Conservation (phyloP, 2,329 filamentous ascomycete species). For the Alternaria gaisen region DNA sequence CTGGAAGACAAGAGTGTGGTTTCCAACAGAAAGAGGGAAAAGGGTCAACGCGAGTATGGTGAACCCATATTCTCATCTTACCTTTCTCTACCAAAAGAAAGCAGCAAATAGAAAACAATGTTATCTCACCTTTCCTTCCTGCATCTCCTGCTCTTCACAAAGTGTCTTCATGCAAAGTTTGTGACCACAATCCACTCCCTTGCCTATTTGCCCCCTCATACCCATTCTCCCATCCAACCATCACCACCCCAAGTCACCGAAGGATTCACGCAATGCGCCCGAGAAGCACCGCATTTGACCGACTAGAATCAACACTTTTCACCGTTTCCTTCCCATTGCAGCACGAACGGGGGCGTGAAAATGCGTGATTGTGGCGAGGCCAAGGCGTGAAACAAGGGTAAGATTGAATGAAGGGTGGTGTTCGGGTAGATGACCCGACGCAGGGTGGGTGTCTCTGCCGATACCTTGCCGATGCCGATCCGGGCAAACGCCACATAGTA, state of each 20-base stretch:
- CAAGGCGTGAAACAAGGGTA: background rate
- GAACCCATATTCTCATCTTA: background rate
- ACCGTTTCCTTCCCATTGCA: constrained; percentile 11
- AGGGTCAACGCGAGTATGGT: background rate
- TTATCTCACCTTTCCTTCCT: background rate
- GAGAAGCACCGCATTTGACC: constrained; percentile 21
- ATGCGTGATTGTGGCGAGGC: background rate
- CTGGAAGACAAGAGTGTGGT: background rate
- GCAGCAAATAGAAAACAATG: background rate
- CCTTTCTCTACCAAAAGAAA: background rate
- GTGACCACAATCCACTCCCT: background rate
- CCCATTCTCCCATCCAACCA: background rate
- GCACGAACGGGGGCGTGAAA: background rate
- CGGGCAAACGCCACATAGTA: background rate
- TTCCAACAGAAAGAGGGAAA: background rate
- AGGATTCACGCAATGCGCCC: constrained; percentile 8
- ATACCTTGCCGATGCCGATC: background rate
- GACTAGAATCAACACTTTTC: constrained; percentile 20
- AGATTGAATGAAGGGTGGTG: background rate
- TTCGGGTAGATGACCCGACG: background rate
- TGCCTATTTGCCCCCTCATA: background rate
- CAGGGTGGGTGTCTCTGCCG: background rate
- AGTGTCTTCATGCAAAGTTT: constrained; percentile 1
- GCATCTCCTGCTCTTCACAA: background rate
- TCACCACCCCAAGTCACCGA: constrained; percentile 9